These are phyloP conservation scores for Mucor mucedo DNA, from an alignment of 371 early-diverging fungal genomes.

Conservation along the genomic window DNA sequence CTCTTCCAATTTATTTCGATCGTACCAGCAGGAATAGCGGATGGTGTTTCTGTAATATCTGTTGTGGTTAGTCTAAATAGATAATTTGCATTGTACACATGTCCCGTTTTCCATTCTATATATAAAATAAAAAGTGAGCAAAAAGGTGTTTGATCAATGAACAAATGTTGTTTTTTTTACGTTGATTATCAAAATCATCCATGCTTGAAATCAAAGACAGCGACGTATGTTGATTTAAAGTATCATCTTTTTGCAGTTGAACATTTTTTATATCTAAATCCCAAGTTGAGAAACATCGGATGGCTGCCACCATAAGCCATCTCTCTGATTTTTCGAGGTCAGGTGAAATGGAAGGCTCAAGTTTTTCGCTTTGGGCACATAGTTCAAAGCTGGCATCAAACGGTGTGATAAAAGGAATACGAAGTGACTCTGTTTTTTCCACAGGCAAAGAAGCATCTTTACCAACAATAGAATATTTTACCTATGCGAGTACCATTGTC, in stretches of 20 bases:
- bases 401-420: conserved; percentile 54
- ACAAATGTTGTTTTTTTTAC: conserved; percentile 11
- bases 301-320: conserved; percentile 44
- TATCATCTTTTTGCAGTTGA: conserved; percentile 34
- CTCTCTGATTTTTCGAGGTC: conserved; percentile 37
- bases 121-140: neutral
- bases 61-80: conserved; percentile 39
- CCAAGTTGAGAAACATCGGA: conserved; percentile 54
- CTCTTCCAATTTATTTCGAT: conserved; percentile 50
- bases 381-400: conserved; percentile 55
- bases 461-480: conserved; percentile 25
- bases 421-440: conserved; percentile 51
- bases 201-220: conserved; percentile 31
- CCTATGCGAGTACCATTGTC: neutral
- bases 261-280: conserved; percentile 51
- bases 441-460: conserved; percentile 29
- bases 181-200: conserved; percentile 30
- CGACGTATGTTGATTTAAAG: conserved; percentile 12
- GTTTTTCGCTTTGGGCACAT: conserved; percentile 36
- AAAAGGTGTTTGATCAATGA: neutral
- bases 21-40: conserved; percentile 39
- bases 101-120: conserved; percentile 45
- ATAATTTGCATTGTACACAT: conserved; percentile 48
- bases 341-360: conserved; percentile 32
- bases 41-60: conserved; percentile 42